Evolutionary conservation across 2,329 filamentous ascomycete genomes (phyloP), one percentile per base, ranked within the genome.

Genomic region (Lasiodiplodia theobromae): DNA sequence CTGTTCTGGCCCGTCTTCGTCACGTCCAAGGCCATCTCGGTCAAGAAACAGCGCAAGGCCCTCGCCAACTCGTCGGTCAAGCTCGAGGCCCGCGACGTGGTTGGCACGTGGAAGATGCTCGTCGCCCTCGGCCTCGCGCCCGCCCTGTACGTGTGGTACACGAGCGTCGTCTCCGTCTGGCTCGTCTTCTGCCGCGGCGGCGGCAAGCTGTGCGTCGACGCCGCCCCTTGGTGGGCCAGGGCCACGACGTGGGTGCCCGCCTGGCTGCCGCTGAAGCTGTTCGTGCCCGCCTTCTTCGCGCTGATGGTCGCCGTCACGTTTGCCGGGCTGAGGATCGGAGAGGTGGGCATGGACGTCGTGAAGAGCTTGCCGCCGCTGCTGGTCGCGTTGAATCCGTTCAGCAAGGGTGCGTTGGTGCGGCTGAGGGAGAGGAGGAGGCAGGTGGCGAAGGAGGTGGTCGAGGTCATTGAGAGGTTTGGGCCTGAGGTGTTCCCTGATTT

Each of bases 311-410:
- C 88, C 31, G 91, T 97, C 74, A 96, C 93, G 0, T 97, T 95
- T 78, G 93, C 93, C 4, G 92, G 94, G 7, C 87, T 97, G 67
- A 89, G 94, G 6, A 95, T 97, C 72, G 94, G 94, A 47, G 94
- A 97, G 81, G 90, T 96, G 23, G 94, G 94, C 67, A 97, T 97
- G 92, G 94, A 97, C 76, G 96, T 97, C 65, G 85, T 94, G 82
- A 97, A 97, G 81, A 97, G 93, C 0, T 85, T 97, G 21, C 88
- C 92, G n/a, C 94, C 94, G n/a, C 86, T 97, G 16, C 83, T 96
- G 38, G 84, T 97, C 34, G 94, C 91, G 69, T 85, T 97, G 72
- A 91, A 91, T 74, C 94, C 94, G 2, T 88, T 88, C 2, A 94
- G 92, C 1, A 90, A 89, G 77, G 96, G 94, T 80, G 92, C 89